phyloP scores from a whole-genome alignment of 75 land plant genomes.

The Pinus taeda region DNA sequence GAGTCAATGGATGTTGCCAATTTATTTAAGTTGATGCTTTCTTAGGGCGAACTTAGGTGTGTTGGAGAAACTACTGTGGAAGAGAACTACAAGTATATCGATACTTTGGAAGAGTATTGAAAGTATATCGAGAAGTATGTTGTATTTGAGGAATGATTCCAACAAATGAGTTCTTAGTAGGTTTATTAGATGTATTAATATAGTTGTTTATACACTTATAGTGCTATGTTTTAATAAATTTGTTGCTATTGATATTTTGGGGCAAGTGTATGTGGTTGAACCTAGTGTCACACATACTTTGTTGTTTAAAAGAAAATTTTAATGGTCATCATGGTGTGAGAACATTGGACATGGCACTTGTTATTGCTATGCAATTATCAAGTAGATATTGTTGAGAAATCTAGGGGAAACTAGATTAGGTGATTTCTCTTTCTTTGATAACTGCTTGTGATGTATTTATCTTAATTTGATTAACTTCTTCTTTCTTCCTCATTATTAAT shows the following conservation, averaged over 20 bases:
- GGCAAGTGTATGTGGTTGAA: conserved; percentile 86
- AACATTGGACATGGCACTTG: conserved; percentile 86
- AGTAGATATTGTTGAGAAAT: conserved; percentile 33
- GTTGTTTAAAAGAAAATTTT: conserved; percentile 90
- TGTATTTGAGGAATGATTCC: conserved; percentile 94
- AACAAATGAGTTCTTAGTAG: conserved; percentile 36
- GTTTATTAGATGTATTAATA: background rate
- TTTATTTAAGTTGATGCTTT: conserved; percentile 98
- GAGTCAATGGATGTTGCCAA: conserved; percentile 99
- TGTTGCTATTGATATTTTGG: background rate
- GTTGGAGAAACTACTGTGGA: conserved; percentile 97
- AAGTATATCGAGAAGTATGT: conserved; percentile 99
- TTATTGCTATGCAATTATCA: conserved; percentile 87
- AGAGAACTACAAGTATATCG: conserved; percentile 95
- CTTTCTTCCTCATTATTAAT: too few species aligned
- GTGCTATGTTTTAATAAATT: background rate
- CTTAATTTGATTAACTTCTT: too few species aligned
- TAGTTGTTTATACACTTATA: background rate
- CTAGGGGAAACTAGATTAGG: too few species aligned
- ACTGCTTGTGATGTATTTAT: too few species aligned
- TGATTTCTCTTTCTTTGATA: too few species aligned
- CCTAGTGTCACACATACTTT: conserved; percentile 84
- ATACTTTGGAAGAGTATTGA: conserved; percentile 86
- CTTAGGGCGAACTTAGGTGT: conserved; percentile 87
- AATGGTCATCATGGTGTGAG: conserved; percentile 98